phyloP scores from a whole-genome alignment of 495 filamentous ascomycete genomes.

The Aeminium ludgeri region DNA sequence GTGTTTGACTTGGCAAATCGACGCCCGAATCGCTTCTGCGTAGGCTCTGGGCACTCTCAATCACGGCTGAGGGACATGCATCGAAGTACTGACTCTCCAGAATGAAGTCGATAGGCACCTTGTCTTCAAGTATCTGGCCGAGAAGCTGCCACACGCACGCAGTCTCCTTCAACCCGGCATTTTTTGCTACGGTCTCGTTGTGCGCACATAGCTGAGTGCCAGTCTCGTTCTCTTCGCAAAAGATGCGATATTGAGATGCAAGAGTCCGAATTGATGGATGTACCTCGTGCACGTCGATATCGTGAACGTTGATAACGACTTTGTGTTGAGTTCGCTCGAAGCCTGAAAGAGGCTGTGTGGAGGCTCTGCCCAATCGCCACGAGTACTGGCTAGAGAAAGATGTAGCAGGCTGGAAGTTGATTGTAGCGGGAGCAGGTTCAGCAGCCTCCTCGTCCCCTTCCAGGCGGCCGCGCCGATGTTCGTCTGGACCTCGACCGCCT shows the following conservation, averaged over 20 bases:
- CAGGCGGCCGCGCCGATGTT: conserved; percentile 38
- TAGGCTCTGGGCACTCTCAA: no score
- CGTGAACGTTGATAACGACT: conserved; percentile 51
- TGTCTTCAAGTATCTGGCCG: conserved; percentile 56
- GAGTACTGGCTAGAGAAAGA: conserved; percentile 2
- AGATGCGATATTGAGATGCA: conserved; percentile 65
- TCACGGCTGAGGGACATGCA: no score
- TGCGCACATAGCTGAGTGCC: conserved; percentile 46
- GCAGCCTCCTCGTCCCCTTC: conserved; percentile 27
- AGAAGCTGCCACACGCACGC: conserved; percentile 75
- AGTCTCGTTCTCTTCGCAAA: conserved; percentile 50
- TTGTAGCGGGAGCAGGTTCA: conserved; percentile 17
- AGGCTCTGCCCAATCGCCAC: conserved; percentile 30
- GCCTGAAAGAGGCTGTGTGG: conserved; percentile 24
- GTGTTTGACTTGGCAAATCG: conserved; percentile 18
- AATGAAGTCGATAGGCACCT: conserved; percentile 35
- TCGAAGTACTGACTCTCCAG: no score
- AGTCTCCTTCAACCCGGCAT: conserved; percentile 54
- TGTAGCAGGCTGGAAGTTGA: neutral
- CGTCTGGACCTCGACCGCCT: conserved; percentile 20
- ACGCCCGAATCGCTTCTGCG: conserved; percentile 19
- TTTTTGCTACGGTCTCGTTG: conserved; percentile 62
- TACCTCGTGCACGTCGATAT: conserved; percentile 42
- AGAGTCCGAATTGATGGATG: conserved; percentile 62
- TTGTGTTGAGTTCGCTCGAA: conserved; percentile 28